phyloP scores from a whole-genome alignment of 2,329 filamentous ascomycete species.

The Herpotrichia juniperi region DNA sequence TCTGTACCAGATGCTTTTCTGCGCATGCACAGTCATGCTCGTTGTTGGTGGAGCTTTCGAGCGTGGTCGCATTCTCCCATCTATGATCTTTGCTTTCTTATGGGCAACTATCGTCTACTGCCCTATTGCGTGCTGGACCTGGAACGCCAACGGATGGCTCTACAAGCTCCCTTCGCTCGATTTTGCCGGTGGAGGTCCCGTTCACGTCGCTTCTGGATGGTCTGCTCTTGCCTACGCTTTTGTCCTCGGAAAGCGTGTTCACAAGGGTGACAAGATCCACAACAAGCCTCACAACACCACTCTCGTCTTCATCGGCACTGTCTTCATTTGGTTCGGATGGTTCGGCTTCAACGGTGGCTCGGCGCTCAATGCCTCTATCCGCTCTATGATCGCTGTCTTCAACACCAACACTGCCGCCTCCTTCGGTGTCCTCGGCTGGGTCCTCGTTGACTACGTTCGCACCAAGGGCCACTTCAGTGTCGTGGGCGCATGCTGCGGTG shows the following conservation, averaged over 20 bases:
- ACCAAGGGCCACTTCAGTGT: constrained; percentile 60
- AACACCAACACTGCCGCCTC: constrained; percentile 64
- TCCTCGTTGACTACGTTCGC: constrained; percentile 59
- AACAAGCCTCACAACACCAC: constrained; percentile 67
- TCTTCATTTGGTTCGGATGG: constrained; percentile 71
- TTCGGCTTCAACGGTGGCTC: constrained; percentile 65
- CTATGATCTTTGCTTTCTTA: constrained; percentile 67
- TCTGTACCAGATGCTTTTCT: constrained; percentile 70
- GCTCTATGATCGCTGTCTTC: constrained; percentile 62
- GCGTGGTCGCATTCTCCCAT: constrained; percentile 67
- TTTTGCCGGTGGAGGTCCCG: constrained; percentile 67
- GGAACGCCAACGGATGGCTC: constrained; percentile 71
- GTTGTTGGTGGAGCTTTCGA: constrained; percentile 69
- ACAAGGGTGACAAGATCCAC: constrained; percentile 55
- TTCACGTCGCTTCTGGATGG: constrained; percentile 69
- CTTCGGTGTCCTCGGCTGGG: constrained; percentile 61
- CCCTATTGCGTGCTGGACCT: constrained; percentile 69
- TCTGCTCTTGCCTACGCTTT: constrained; percentile 68
- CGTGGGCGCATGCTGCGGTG: constrained; percentile 63
- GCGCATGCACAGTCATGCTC: constrained; percentile 66
- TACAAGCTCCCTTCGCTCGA: constrained; percentile 65
- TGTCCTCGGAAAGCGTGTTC: constrained; percentile 64
- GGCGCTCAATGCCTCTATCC: constrained; percentile 58
- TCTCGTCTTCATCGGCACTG: constrained; percentile 67
- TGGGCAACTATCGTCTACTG: constrained; percentile 72